These are phyloP conservation scores for Solanum pimpinellifolium DNA, from an alignment of 257 asterid species.

Conservation along the genomic window DNA sequence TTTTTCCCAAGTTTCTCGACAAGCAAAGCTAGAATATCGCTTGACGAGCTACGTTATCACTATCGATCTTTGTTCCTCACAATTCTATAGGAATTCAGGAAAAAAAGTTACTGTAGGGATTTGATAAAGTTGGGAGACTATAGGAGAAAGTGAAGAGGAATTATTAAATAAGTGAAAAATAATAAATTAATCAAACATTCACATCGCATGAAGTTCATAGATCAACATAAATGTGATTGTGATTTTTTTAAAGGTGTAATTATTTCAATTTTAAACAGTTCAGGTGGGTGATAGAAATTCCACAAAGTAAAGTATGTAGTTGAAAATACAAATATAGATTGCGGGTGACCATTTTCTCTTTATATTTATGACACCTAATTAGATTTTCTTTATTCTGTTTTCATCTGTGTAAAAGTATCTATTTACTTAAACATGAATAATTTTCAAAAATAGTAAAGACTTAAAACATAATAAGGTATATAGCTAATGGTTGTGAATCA, in stretches of 20 bases:
- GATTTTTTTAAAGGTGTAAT: background rate
- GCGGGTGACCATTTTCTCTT: background rate
- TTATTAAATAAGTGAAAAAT: no score
- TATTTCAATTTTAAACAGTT: no score
- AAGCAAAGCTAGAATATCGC: background rate
- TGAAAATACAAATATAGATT: no score
- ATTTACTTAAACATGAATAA: background rate
- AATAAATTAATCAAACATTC: no score
- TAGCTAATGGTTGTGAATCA: background rate
- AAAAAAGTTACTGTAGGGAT: background rate
- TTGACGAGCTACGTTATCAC: background rate
- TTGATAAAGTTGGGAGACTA: no score
- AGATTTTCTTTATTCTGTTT: background rate
- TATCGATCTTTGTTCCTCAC: background rate
- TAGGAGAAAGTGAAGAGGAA: no score
- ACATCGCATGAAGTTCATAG: no score
- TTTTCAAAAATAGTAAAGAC: background rate
- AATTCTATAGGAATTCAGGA: background rate
- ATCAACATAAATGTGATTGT: background rate
- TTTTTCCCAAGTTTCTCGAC: background rate
- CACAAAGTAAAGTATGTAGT: no score
- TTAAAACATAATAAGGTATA: background rate
- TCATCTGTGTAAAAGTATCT: background rate
- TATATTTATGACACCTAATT: background rate
- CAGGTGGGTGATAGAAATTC: background rate